phyloP scores from a whole-genome alignment of 805 yeast genomes.

The Wickerhamiella spandovensis region DNA sequence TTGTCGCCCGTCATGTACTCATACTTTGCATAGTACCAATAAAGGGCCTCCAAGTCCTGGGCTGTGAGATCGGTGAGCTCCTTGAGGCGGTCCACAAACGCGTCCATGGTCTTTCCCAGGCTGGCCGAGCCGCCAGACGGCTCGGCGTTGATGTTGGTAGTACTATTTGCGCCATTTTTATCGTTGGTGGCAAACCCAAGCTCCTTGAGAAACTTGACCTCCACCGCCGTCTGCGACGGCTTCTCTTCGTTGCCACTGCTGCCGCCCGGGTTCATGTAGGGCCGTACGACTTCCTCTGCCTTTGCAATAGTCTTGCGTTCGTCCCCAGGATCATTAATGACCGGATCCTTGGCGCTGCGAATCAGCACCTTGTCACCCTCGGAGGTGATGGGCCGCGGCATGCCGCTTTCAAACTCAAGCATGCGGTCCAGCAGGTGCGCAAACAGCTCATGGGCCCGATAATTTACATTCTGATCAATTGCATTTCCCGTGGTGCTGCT shows the following conservation, averaged over 20 bases:
- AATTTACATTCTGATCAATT: slow-evolving; percentile 20
- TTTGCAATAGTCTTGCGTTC: slow-evolving; percentile 27
- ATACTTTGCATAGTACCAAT: slow-evolving; percentile 31
- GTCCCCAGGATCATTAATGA: slow-evolving; percentile 19
- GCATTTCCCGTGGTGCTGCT: slow-evolving; percentile 25
- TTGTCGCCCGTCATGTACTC: slow-evolving; percentile 27
- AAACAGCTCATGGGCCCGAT: slow-evolving; percentile 25
- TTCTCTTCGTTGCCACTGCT: neutral
- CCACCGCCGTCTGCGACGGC: slow-evolving; percentile 14
- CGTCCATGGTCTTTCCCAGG: slow-evolving; percentile 27
- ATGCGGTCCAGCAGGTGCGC: slow-evolving; percentile 26
- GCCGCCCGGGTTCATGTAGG: slow-evolving; percentile 15
- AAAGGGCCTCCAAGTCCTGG: slow-evolving; percentile 25
- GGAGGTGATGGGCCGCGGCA: slow-evolving; percentile 23
- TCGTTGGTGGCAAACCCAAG: slow-evolving; percentile 18
- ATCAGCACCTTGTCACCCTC: slow-evolving; percentile 27
- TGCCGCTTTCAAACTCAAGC: slow-evolving; percentile 23
- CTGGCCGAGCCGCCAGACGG: slow-evolving; percentile 25
- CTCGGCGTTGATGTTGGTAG: slow-evolving; percentile 22
- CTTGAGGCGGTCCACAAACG: slow-evolving; percentile 22
- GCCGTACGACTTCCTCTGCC: slow-evolving; percentile 26
- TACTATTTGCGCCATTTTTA: slow-evolving; percentile 1
- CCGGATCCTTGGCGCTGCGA: slow-evolving; percentile 28
- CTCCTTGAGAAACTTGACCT: slow-evolving; percentile 20
- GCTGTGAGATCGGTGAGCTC: slow-evolving; percentile 24